Percentiles rank a stretch among this genome's conserved stretches.
Conservation (phyloP, 306 rosid species). For the Hippophae rhamnoides region DNA sequence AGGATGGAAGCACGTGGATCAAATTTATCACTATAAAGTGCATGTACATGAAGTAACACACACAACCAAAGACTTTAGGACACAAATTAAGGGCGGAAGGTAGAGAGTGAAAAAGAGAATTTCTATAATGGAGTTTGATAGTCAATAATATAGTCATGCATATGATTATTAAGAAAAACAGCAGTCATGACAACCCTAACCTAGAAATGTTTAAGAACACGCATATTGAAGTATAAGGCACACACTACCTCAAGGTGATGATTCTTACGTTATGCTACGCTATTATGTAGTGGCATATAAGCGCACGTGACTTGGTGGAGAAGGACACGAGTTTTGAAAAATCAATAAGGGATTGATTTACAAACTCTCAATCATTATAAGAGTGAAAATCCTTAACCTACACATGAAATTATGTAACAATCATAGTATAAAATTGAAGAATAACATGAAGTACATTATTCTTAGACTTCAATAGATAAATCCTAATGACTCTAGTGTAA, state of each 20-base stretch:
- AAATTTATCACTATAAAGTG: slow-evolving; percentile 1
- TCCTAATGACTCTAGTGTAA: no score
- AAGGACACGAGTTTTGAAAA: neutral
- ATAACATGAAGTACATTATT: no score
- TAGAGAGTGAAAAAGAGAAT: neutral
- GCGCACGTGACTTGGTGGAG: neutral
- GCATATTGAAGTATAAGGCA: neutral
- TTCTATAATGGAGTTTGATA: neutral
- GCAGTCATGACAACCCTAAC: neutral
- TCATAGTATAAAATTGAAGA: no score
- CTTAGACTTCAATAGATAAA: no score
- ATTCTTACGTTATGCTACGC: neutral
- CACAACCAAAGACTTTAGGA: slow-evolving; percentile 5
- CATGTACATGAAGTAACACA: neutral
- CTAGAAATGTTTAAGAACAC: neutral
- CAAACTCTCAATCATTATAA: neutral
- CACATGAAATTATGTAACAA: neutral
- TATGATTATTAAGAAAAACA: neutral
- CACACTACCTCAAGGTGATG: neutral
- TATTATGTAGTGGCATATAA: neutral
- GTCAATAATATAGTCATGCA: neutral
- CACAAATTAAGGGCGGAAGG: neutral
- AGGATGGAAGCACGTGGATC: neutral
- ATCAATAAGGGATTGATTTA: neutral
- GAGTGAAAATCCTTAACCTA: neutral